These are phyloP conservation scores for Brassica hybrid DNA, from an alignment of 441 rosid species.

Conservation along the genomic window DNA sequence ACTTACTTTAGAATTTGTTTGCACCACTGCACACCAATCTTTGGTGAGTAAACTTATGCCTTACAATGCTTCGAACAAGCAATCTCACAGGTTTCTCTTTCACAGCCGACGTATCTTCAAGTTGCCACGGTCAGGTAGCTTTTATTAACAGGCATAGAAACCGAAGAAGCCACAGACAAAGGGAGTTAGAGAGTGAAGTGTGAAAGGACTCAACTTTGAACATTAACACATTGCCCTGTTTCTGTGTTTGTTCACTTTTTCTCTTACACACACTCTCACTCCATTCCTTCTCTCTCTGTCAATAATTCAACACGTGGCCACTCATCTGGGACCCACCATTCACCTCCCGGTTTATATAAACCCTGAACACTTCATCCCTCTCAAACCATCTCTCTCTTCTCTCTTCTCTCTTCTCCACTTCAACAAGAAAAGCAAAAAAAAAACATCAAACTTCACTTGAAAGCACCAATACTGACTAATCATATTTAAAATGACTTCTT, in stretches of 20 bases:
- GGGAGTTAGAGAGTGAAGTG: conserved; percentile 29
- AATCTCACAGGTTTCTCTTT: not conserved
- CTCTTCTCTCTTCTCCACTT: conserved; percentile 1
- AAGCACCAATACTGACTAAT: conserved; percentile 15
- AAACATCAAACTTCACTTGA: conserved; percentile 15
- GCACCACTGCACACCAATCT: no score
- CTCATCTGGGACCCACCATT: conserved; percentile 18
- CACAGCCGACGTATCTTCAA: not conserved
- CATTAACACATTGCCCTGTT: conserved; percentile 5
- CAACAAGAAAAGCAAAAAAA: not conserved
- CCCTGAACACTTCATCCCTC: conserved; percentile 41
- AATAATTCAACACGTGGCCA: conserved; percentile 44
- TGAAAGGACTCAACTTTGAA: conserved; percentile 40
- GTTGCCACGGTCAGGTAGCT: conserved; percentile 23
- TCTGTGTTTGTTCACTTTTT: not conserved
- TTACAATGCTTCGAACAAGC: not conserved
- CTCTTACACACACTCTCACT: conserved; percentile 34
- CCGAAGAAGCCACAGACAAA: conserved; percentile 23
- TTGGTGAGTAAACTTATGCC: no score
- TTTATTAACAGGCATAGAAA: conserved; percentile 28
- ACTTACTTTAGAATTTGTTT: not conserved
- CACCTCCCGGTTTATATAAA: conserved; percentile 43
- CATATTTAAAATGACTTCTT: conserved; percentile 42
- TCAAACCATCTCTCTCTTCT: conserved; percentile 44
- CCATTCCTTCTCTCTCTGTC: conserved; percentile 26